These are phyloP conservation scores for Picochlorum sp. DNA, from an alignment of 139 green algal species.

Conservation along the genomic window DNA sequence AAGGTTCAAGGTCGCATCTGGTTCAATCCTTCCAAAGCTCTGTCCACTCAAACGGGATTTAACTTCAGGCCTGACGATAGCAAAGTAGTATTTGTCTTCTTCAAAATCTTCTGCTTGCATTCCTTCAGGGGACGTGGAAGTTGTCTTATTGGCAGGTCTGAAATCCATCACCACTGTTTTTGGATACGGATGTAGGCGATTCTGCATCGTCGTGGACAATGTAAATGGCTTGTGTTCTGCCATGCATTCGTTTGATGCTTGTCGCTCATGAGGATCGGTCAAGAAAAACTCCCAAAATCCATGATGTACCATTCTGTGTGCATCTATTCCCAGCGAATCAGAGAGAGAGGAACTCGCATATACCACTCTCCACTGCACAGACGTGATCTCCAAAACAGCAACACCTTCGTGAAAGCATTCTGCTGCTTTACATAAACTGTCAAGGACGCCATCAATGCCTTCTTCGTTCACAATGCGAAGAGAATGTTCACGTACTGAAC, in stretches of 20 bases:
- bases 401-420: conserved; percentile 66
- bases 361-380: conserved; percentile 15
- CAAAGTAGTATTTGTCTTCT: neutral
- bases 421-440: conserved; percentile 7
- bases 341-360: conserved; percentile 24
- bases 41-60: neutral
- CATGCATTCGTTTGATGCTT: neutral
- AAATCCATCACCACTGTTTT: conserved; percentile 6
- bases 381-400: conserved; percentile 50
- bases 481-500: neutral
- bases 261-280: neutral
- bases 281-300: conserved; percentile 31
- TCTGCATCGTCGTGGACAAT: conserved; percentile 7
- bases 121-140: too few relatives aligned
- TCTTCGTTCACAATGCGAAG: neutral
- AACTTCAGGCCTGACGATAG: neutral
- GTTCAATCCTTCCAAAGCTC: neutral
- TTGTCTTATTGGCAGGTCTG: conserved; percentile 7
- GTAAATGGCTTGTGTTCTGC: conserved; percentile 18
- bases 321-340: conserved; percentile 2
- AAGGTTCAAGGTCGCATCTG: conserved; percentile 3
- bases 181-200: neutral
- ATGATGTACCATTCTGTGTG: neutral
- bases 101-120: neutral
- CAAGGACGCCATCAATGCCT: neutral